Conservation (phyloP, 1,284 basidiomycete species). For the Porodaedalea pini region DNA sequence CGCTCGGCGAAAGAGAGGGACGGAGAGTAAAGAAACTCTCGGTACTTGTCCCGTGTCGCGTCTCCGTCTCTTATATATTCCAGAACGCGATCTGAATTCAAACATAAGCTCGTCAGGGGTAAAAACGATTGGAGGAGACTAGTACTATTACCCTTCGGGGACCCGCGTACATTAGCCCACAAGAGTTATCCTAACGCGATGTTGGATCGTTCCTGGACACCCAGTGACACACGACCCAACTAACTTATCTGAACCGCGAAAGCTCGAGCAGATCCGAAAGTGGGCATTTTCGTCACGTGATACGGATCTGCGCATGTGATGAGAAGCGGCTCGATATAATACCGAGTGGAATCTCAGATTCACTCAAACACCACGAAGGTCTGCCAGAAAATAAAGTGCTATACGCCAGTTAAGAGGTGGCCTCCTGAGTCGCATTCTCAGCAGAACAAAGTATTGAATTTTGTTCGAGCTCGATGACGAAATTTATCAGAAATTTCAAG, state of each 20-base stretch:
- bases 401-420: no score
- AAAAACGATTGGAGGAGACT: not conserved
- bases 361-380: not conserved
- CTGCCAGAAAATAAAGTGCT: no score
- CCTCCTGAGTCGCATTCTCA: no score
- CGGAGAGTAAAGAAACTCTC: not conserved
- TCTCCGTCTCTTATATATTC: not conserved
- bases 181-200: not conserved
- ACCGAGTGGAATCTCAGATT: not conserved
- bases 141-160: no score
- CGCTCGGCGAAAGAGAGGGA: not conserved
- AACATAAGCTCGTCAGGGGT: not conserved
- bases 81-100: not conserved
- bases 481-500: no score
- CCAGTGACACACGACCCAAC: no score
- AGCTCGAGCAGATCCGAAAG: no score
- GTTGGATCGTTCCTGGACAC: no score
- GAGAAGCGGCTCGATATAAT: not conserved
- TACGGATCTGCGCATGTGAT: not conserved
- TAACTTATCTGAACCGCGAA: no score
- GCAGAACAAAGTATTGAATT: no score
- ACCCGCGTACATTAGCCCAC: not conserved
- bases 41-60: not conserved
- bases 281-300: not conserved
- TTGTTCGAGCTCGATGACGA: no score